A percentile compares a stretch with the other conserved stretches of the same genome.
Evolutionary conservation across 2,329 filamentous ascomycete species (phyloP).

Genomic region (Fusarium sp.): DNA sequence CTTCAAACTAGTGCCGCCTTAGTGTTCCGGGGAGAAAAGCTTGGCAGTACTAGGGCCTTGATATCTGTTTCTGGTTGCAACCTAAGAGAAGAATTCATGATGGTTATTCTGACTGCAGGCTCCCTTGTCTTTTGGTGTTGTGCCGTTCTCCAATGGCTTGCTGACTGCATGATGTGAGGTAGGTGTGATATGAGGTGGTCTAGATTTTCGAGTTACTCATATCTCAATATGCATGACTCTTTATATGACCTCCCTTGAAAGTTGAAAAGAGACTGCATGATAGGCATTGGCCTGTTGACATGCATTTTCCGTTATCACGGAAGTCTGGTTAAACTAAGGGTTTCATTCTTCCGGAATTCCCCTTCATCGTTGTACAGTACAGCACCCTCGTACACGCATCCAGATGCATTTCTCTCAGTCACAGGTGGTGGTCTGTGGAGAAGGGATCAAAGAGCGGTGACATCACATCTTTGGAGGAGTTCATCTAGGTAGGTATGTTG

Average conservation of each 20-base stretch:
- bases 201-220: conserved; percentile 7
- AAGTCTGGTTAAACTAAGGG: not conserved
- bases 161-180: not conserved
- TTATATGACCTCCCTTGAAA: not conserved
- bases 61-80: conserved; percentile 15
- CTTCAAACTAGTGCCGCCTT: conserved; percentile 25
- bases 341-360: not conserved
- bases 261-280: not conserved
- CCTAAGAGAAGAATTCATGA: not conserved
- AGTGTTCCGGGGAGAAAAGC: conserved; percentile 36
- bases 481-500: not conserved
- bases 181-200: conserved; percentile 10
- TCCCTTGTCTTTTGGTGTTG: not conserved
- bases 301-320: not conserved
- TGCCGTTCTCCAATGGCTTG: not conserved
- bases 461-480: not conserved
- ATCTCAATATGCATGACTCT: conserved; percentile 13
- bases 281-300: not conserved
- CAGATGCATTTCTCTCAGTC: conserved; percentile 5
- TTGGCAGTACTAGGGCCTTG: conserved; percentile 36
- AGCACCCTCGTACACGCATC: conserved; percentile 3
- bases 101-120: not conserved
- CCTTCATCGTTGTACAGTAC: conserved; percentile 5
- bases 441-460: conserved; percentile 13
- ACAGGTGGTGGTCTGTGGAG: not conserved